Evolutionary conservation across 371 early-diverging fungal species (phyloP).

Genomic region (Apophysomyces sp.): DNA sequence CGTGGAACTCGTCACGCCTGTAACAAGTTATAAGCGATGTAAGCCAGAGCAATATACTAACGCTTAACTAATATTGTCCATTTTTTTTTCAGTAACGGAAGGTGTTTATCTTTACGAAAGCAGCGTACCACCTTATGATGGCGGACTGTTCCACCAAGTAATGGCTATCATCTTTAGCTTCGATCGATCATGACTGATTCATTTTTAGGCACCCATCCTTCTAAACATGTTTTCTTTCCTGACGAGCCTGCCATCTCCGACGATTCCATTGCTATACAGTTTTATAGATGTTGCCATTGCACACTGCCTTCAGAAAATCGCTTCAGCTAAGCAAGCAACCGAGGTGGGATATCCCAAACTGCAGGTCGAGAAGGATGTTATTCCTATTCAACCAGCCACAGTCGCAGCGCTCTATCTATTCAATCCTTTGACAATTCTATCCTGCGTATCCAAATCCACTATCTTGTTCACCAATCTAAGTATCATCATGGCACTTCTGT

Average conservation of each 20-base stretch:
- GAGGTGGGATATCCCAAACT: slow-evolving; percentile 12
- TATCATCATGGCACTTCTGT: slow-evolving; percentile 63
- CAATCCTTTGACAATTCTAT: slow-evolving; percentile 80
- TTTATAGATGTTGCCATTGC: slow-evolving; percentile 65
- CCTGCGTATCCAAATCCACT: slow-evolving; percentile 77
- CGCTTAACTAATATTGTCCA: not conserved
- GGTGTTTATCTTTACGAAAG: slow-evolving; percentile 79
- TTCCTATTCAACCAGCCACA: slow-evolving; percentile 27
- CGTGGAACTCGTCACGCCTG: slow-evolving; percentile 82
- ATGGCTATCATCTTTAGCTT: not conserved
- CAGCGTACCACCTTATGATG: slow-evolving; percentile 86
- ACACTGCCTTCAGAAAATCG: slow-evolving; percentile 51
- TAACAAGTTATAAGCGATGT: slow-evolving; percentile 84
- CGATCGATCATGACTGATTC: not conserved
- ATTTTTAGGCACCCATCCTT: slow-evolving; percentile 70
- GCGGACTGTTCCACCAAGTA: slow-evolving; percentile 87
- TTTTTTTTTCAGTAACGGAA: slow-evolving; percentile 67
- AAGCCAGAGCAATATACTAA: slow-evolving; percentile 13
- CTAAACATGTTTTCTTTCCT: slow-evolving; percentile 69
- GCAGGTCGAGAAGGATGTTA: slow-evolving; percentile 22
- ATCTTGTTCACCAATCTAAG: slow-evolving; percentile 73
- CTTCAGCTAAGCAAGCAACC: slow-evolving; percentile 38
- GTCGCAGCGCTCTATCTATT: slow-evolving; percentile 71
- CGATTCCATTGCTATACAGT: slow-evolving; percentile 61
- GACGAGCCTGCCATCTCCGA: slow-evolving; percentile 43